Conservation (phyloP, 257 asterid species). For the Forsythia suspensa region DNA sequence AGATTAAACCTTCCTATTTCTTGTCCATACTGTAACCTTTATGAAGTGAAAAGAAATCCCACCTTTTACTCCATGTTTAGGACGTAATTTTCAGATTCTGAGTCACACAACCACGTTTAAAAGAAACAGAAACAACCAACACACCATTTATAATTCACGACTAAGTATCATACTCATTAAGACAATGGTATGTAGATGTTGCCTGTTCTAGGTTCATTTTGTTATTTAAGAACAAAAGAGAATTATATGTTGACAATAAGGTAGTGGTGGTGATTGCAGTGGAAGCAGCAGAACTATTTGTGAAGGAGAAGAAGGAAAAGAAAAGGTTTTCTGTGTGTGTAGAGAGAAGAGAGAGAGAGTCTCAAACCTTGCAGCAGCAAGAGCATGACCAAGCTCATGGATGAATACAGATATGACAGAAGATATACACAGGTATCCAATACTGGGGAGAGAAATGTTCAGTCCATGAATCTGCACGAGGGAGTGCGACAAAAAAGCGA, state of each 20-base stretch:
- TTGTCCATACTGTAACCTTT: not conserved
- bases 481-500: not conserved
- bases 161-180: not conserved
- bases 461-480: slow-evolving; percentile 56
- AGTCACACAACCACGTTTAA: not conserved
- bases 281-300: not conserved
- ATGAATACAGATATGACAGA: slow-evolving; percentile 57
- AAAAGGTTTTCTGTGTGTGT: not conserved
- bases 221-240: not conserved
- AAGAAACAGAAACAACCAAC: not conserved
- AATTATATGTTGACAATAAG: not conserved
- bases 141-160: not conserved
- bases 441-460: slow-evolving; percentile 53
- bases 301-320: not conserved
- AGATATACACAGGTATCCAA: slow-evolving; percentile 70
- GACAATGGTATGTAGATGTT: not conserved
- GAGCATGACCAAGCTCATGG: slow-evolving; percentile 94
- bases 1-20: not conserved
- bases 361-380: slow-evolving; percentile 93
- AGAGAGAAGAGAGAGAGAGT: slow-evolving; percentile 12
- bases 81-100: too few relatives aligned
- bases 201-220: not conserved
- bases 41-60: not conserved
- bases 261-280: not conserved
- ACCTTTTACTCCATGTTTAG: not conserved